A percentile compares a stretch with the other conserved stretches of the same genome.
Evolutionary conservation across 768 basidiomycete genomes (phyloP).

Genomic region (Boletus eberwhitei): DNA sequence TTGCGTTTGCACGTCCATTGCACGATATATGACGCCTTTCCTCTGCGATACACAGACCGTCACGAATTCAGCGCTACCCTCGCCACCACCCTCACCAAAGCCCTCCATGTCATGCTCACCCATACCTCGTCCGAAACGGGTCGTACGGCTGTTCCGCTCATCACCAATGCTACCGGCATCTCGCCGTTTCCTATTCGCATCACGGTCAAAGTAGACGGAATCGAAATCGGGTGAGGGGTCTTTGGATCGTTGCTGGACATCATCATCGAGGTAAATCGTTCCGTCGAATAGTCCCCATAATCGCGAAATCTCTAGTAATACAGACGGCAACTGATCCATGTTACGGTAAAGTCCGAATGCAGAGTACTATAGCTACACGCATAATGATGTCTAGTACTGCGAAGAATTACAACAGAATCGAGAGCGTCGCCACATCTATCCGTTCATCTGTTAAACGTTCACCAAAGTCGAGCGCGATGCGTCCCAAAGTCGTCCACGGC

Average conservation of each 20-base stretch:
- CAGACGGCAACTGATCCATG: neutral
- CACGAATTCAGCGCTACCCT: slow-evolving; percentile 57
- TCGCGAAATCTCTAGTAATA: neutral
- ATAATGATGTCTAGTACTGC: neutral
- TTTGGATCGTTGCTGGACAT: neutral
- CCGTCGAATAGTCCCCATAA: neutral
- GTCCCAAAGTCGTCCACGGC: slow-evolving; percentile 22
- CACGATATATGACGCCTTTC: neutral
- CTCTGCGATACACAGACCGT: slow-evolving; percentile 33
- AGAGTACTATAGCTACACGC: slow-evolving; percentile 10
- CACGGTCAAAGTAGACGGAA: slow-evolving; percentile 61
- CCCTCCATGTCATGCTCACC: slow-evolving; percentile 66
- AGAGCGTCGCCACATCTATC: neutral
- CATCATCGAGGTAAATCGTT: neutral
- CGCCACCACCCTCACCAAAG: slow-evolving; percentile 57
- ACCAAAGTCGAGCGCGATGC: slow-evolving; percentile 17
- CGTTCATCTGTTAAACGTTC: neutral
- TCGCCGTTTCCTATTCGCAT: slow-evolving; percentile 81
- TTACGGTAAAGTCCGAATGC: neutral
- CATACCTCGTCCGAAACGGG: slow-evolving; percentile 80
- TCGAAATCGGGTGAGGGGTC: slow-evolving; percentile 46
- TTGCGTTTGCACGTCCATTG: neutral
- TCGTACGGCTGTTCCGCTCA: slow-evolving; percentile 70
- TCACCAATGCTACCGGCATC: slow-evolving; percentile 71
- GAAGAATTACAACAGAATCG: neutral